phyloP scores from a whole-genome alignment of 2,329 filamentous ascomycete genomes.

The Aspergillus sojae region DNA sequence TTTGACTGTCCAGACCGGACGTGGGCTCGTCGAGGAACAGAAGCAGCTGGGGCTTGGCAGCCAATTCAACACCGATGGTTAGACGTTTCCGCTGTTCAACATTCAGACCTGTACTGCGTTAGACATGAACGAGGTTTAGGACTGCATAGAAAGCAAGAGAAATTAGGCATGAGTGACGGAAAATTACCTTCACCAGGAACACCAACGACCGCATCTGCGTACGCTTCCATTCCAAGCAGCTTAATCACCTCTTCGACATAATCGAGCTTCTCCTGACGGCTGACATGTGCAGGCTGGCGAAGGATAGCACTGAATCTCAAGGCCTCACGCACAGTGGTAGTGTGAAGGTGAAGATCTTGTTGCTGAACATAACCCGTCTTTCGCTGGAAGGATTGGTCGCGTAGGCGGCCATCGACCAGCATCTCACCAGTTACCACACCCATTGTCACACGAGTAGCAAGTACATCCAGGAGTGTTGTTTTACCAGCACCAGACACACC shows the following conservation, averaged over 20 bases:
- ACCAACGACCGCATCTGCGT: constrained; percentile 88
- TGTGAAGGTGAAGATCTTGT: constrained; percentile 84
- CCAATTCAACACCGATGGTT: constrained; percentile 94
- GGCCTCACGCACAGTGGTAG: constrained; percentile 84
- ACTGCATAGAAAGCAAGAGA: neutral
- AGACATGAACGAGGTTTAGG: constrained; percentile 6
- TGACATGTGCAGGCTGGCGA: constrained; percentile 76
- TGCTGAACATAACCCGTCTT: constrained; percentile 93
- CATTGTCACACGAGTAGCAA: constrained; percentile 85
- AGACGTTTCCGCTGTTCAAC: constrained; percentile 72
- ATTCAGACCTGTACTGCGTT: constrained; percentile 48
- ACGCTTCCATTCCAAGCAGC: constrained; percentile 85
- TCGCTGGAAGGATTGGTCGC: constrained; percentile 82
- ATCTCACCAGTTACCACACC: constrained; percentile 87
- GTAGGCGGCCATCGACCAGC: constrained; percentile 74
- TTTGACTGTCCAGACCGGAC: constrained; percentile 89
- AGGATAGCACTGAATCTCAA: constrained; percentile 83
- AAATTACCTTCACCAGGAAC: constrained; percentile 77
- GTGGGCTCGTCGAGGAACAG: constrained; percentile 95
- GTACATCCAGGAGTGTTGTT: constrained; percentile 83
- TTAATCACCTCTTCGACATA: constrained; percentile 92
- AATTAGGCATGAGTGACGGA: neutral
- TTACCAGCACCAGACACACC: constrained; percentile 91
- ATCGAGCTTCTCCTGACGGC: constrained; percentile 74
- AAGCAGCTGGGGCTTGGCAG: constrained; percentile 84